These are phyloP conservation scores for Betula pendula DNA, from an alignment of 306 rosid species.

Conservation along the genomic window DNA sequence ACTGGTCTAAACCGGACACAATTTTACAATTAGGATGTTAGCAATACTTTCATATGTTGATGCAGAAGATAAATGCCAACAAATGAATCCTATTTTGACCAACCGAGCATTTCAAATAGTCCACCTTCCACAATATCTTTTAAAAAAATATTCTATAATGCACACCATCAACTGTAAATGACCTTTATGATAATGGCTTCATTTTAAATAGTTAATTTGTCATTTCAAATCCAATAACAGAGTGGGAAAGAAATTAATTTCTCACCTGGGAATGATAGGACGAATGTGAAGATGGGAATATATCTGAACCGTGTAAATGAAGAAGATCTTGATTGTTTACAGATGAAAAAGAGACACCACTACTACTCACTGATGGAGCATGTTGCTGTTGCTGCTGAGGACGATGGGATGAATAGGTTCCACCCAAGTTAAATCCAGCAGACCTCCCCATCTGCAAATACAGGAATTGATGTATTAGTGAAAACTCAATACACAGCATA, in stretches of 20 bases:
- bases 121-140: not conserved
- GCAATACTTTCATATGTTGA: slow-evolving; percentile 15
- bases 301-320: slow-evolving; percentile 86
- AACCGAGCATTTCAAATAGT: not conserved
- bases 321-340: slow-evolving; percentile 90
- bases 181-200: not conserved
- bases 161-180: not conserved
- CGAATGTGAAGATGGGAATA: slow-evolving; percentile 86
- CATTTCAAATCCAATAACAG: not conserved
- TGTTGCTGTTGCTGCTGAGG: slow-evolving; percentile 92
- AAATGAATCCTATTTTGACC: not conserved
- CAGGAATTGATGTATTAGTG: slow-evolving; percentile 30
- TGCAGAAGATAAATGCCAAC: not conserved
- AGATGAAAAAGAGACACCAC: slow-evolving; percentile 82
- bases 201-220: not conserved
- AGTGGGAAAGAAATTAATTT: not conserved
- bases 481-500: slow-evolving; percentile 7
- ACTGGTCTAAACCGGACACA: slow-evolving; percentile 57
- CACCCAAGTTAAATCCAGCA: slow-evolving; percentile 79
- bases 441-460: slow-evolving; percentile 88
- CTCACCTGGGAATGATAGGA: slow-evolving; percentile 88
- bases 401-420: slow-evolving; percentile 75
- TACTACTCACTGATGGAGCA: slow-evolving; percentile 73
- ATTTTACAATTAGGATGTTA: slow-evolving; percentile 14
- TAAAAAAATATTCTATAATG: not conserved